phyloP scores from a whole-genome alignment of 2,329 filamentous ascomycete species.

The Hypomyces perniciosus region DNA sequence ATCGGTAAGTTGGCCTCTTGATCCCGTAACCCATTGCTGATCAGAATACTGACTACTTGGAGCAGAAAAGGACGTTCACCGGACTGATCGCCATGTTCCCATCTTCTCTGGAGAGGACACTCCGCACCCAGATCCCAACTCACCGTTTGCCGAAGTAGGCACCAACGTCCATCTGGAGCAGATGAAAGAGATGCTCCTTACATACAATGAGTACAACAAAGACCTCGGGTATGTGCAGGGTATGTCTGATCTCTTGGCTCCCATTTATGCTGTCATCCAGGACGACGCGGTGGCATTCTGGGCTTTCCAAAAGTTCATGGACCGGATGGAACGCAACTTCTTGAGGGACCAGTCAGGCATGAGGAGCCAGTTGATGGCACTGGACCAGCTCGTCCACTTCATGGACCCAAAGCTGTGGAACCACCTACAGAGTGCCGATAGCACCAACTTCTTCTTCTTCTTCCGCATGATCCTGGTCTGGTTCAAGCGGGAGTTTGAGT shows the following conservation, averaged over 20 bases:
- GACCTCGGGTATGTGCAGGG: constrained; percentile 96
- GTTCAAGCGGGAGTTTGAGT: constrained; percentile 97
- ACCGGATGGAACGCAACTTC: constrained; percentile 96
- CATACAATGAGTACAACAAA: constrained; percentile 96
- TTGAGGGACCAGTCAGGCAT: constrained; percentile 93
- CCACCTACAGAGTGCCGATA: constrained; percentile 83
- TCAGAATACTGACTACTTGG: constrained; percentile 14
- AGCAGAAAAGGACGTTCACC: constrained; percentile 95
- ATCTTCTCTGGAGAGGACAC: constrained; percentile 95
- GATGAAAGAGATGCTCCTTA: constrained; percentile 98
- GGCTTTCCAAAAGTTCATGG: constrained; percentile 95
- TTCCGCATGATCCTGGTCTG: constrained; percentile 98
- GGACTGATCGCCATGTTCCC: constrained; percentile 90
- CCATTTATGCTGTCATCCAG: constrained; percentile 94
- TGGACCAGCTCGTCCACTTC: constrained; percentile 92
- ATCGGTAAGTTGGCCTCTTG: constrained; percentile 63
- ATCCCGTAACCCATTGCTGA: background rate
- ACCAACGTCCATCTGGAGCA: constrained; percentile 98
- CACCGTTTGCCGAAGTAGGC: constrained; percentile 84
- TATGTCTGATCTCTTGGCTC: constrained; percentile 94
- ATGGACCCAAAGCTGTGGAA: constrained; percentile 93
- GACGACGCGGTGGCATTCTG: constrained; percentile 97
- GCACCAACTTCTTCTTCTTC: constrained; percentile 99
- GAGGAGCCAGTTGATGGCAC: constrained; percentile 80
- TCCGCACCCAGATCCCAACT: constrained; percentile 91